Evolutionary conservation across 768 basidiomycete species (phyloP).

Genomic region (Naganishia vishniacii): DNA sequence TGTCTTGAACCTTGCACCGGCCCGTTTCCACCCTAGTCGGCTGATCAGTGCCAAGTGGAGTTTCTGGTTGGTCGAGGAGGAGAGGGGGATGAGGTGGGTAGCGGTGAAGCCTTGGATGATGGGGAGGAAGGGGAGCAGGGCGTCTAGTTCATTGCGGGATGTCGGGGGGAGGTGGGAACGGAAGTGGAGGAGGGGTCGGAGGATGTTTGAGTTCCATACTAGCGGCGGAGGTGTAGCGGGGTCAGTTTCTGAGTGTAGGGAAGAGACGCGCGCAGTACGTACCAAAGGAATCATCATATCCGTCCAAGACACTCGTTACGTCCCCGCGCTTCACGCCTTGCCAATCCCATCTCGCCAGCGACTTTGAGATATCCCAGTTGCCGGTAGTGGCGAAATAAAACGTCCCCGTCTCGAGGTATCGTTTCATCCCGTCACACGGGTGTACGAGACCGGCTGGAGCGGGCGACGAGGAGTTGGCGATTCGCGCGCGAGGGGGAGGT

Average conservation of each 20-base stretch:
- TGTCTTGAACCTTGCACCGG: conserved; percentile 95
- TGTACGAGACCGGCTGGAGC: conserved; percentile 57
- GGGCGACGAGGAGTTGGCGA: not conserved
- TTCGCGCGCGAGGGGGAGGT: not conserved
- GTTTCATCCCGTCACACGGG: conserved; percentile 80
- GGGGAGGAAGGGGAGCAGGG: conserved; percentile 58
- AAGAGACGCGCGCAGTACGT: not conserved
- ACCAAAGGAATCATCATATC: conserved; percentile 26
- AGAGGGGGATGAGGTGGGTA: conserved; percentile 62
- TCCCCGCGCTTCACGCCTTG: conserved; percentile 52
- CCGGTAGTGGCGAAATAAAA: conserved; percentile 86
- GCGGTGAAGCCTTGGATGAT: conserved; percentile 93
- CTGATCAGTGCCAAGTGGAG: conserved; percentile 65
- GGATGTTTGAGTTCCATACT: conserved; percentile 93
- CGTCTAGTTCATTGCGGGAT: conserved; percentile 70
- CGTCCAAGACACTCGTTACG: conserved; percentile 21
- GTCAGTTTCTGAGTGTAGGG: not conserved
- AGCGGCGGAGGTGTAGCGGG: conserved; percentile 36
- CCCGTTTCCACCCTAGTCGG: conserved; percentile 85
- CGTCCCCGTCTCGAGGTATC: conserved; percentile 81
- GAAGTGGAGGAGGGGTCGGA: conserved; percentile 81
- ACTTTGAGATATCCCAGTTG: conserved; percentile 82
- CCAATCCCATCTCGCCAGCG: conserved; percentile 65
- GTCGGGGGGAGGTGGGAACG: conserved; percentile 65
- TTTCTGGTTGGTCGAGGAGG: conserved; percentile 63